A percentile compares a stretch with the other conserved stretches of the same genome.
phyloP scores from a whole-genome alignment of 331 rosid species.

The Quercus lobata region DNA sequence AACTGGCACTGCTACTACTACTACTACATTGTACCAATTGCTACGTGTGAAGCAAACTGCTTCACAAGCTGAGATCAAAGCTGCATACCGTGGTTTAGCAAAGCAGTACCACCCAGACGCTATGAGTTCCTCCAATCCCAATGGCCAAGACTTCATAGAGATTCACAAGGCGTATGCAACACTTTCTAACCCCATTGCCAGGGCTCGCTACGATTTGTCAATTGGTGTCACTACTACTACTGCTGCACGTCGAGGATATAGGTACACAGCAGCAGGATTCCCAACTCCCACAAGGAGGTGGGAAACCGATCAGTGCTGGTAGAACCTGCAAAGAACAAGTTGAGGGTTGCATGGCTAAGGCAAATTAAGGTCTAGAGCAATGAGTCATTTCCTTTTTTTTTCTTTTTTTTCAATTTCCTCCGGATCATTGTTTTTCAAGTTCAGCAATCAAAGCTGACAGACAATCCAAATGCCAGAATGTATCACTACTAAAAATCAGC shows the following conservation, averaged over 20 bases:
- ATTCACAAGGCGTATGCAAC: neutral
- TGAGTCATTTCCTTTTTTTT: too few relatives aligned
- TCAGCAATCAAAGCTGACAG: too few relatives aligned
- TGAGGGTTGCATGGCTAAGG: too few relatives aligned
- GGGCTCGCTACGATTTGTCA: neutral
- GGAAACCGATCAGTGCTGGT: constrained; percentile 4
- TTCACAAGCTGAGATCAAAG: neutral
- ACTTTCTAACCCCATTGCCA: neutral
- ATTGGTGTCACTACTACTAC: neutral
- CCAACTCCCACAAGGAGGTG: neutral
- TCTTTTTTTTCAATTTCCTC: too few relatives aligned
- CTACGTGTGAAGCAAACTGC: neutral
- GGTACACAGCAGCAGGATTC: neutral
- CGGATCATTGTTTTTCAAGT: too few relatives aligned
- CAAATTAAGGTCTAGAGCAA: too few relatives aligned
- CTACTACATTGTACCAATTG: neutral
- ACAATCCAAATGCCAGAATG: too few relatives aligned
- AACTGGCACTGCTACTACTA: neutral
- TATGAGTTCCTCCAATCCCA: neutral
- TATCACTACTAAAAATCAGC: too few relatives aligned
- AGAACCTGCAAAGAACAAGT: neutral
- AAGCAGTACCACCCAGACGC: neutral
- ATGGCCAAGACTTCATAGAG: neutral
- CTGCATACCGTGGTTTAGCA: neutral
- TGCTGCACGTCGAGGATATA: neutral